Evolutionary conservation across 805 yeast genomes (phyloP).

Genomic region (Monosporozyma aquatica): DNA sequence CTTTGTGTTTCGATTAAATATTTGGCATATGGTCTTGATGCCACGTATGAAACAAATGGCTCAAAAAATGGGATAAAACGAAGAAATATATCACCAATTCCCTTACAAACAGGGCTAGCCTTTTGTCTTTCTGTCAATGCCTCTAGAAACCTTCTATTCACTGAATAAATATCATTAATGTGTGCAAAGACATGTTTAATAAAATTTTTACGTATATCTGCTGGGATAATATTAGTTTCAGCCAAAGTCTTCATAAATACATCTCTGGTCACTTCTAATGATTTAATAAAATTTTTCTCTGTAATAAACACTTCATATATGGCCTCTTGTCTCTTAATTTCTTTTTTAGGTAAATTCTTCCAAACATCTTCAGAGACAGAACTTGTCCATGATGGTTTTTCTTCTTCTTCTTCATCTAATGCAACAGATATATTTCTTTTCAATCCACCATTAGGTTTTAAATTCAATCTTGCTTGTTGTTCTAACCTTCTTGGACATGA

Average conservation of each 20-base stretch:
- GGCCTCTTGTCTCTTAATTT: slow-evolving; percentile 88
- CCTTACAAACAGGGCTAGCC: slow-evolving; percentile 71
- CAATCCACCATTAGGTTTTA: slow-evolving; percentile 81
- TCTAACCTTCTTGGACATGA: slow-evolving; percentile 94
- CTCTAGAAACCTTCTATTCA: slow-evolving; percentile 79
- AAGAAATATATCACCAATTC: slow-evolving; percentile 78
- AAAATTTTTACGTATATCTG: slow-evolving; percentile 80
- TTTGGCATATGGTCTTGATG: slow-evolving; percentile 90
- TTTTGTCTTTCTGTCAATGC: slow-evolving; percentile 82
- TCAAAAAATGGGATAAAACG: slow-evolving; percentile 82
- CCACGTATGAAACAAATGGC: slow-evolving; percentile 88
- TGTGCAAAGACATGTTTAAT: slow-evolving; percentile 87
- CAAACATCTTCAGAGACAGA: slow-evolving; percentile 75
- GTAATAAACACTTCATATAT: slow-evolving; percentile 90
- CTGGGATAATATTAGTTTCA: slow-evolving; percentile 80
- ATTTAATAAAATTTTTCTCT: slow-evolving; percentile 91
- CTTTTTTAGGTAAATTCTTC: slow-evolving; percentile 71
- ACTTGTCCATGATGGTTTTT: slow-evolving; percentile 85
- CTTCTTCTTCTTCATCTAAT: slow-evolving; percentile 42
- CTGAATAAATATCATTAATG: slow-evolving; percentile 74
- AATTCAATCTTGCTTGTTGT: slow-evolving; percentile 85
- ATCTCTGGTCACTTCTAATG: slow-evolving; percentile 84
- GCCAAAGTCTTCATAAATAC: slow-evolving; percentile 88
- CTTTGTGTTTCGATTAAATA: slow-evolving; percentile 92
- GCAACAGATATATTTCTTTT: slow-evolving; percentile 45